A percentile compares a stretch with the other conserved stretches of the same genome.
Conservation (phyloP, 805 yeast genomes). For the Ogataea kodamae region DNA sequence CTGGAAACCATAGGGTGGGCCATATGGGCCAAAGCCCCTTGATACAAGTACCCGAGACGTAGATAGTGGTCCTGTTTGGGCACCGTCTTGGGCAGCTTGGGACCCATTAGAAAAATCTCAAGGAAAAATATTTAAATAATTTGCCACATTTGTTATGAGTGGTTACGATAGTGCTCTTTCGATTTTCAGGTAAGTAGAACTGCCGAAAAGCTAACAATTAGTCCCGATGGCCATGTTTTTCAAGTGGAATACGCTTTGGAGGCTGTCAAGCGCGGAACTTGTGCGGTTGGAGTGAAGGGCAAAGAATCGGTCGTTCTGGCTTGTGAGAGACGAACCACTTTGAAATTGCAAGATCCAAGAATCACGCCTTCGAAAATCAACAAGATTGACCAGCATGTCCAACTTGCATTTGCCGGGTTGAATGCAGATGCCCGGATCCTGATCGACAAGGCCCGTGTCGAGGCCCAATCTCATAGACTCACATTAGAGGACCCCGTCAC, state of each 20-base stretch:
- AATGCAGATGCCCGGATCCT: conserved; percentile 97
- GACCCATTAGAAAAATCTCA: conserved; percentile 4
- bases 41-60: conserved; percentile 57
- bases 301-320: conserved; percentile 85
- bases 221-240: conserved; percentile 98
- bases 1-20: conserved; percentile 46
- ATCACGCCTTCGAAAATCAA: conserved; percentile 94
- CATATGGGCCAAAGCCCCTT: conserved; percentile 40
- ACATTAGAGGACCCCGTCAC: conserved; percentile 94
- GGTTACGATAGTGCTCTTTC: conserved; percentile 99
- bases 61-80: conserved; percentile 58
- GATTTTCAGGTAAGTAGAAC: conserved; percentile 76
- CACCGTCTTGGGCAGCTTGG: conserved; percentile 36
- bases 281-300: conserved; percentile 97
- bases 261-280: conserved; percentile 97
- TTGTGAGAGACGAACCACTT: conserved; percentile 92
- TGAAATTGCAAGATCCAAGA: conserved; percentile 93
- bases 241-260: conserved; percentile 98
- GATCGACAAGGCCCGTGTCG: conserved; percentile 92
- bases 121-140: conserved; percentile 2
- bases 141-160: conserved; percentile 56
- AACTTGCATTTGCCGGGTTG: conserved; percentile 93
- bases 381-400: conserved; percentile 83
- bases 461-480: conserved; percentile 91
- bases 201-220: conserved; percentile 26